These are phyloP conservation scores for Parathielavia hyrcaniae DNA, from an alignment of 495 filamentous ascomycete genomes.

Conservation along the genomic window DNA sequence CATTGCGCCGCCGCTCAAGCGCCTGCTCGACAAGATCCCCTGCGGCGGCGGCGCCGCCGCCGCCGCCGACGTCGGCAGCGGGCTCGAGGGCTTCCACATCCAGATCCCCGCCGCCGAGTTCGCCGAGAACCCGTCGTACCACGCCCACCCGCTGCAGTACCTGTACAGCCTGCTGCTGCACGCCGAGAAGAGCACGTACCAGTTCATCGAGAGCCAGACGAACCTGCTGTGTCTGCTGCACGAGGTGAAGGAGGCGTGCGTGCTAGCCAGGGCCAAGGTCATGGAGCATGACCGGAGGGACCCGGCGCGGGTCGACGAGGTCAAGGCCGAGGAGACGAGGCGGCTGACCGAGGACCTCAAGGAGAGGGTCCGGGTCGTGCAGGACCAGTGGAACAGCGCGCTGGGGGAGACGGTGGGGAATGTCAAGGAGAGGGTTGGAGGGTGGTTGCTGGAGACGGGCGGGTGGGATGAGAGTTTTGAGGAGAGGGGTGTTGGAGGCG, in stretches of 20 bases:
- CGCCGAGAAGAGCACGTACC: slow-evolving; percentile 84
- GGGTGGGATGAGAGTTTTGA: slow-evolving; percentile 67
- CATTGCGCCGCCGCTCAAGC: slow-evolving; percentile 75
- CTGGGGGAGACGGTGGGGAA: slow-evolving; percentile 45
- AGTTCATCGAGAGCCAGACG: slow-evolving; percentile 92
- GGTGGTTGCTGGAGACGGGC: slow-evolving; percentile 59
- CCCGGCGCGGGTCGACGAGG: slow-evolving; percentile 50
- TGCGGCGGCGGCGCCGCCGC: slow-evolving; percentile 24
- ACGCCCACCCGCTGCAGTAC: slow-evolving; percentile 76
- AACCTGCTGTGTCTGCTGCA: slow-evolving; percentile 91
- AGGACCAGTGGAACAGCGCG: slow-evolving; percentile 69
- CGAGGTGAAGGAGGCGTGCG: slow-evolving; percentile 78
- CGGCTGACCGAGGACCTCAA: slow-evolving; percentile 79
- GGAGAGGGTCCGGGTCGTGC: slow-evolving; percentile 82
- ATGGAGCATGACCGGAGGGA: slow-evolving; percentile 55
- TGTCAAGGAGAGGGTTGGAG: slow-evolving; percentile 53
- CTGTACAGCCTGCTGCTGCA: slow-evolving; percentile 75
- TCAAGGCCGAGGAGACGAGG: slow-evolving; percentile 57
- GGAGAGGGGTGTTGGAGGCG: slow-evolving; percentile 43
- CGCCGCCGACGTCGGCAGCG: no score
- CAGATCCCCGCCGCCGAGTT: slow-evolving; percentile 73
- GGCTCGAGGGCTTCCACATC: slow-evolving; percentile 44
- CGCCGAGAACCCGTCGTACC: slow-evolving; percentile 77
- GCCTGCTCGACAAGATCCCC: slow-evolving; percentile 73
- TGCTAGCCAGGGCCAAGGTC: slow-evolving; percentile 52